A percentile compares a stretch with the other conserved stretches of the same genome.
phyloP scores from a whole-genome alignment of 148 eudicot genomes.

The Diospyros lotus region DNA sequence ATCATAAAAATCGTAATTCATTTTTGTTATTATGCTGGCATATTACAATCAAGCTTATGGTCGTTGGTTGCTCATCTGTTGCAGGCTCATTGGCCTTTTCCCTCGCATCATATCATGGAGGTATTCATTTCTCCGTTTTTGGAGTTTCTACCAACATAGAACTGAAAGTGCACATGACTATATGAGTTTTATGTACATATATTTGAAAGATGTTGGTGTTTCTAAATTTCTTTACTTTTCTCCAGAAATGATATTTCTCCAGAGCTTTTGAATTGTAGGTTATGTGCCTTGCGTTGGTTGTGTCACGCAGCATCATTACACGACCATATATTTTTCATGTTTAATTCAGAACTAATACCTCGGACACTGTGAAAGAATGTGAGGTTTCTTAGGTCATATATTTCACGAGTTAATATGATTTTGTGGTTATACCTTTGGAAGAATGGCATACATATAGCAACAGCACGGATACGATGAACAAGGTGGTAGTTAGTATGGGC shows the following conservation, averaged over 20 bases:
- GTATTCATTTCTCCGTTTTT: constrained; percentile 28
- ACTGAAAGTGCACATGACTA: neutral
- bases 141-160: neutral
- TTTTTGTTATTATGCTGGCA: neutral
- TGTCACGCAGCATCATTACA: neutral
- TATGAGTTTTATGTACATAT: neutral
- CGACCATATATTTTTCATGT: neutral
- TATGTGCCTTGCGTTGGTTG: neutral
- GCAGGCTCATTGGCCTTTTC: constrained; percentile 99
- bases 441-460: neutral
- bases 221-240: neutral
- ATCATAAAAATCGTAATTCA: neutral
- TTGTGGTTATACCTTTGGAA: neutral
- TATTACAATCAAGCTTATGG: neutral
- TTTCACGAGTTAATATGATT: neutral
- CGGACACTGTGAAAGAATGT: neutral
- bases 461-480: neutral
- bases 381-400: neutral
- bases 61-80: constrained; percentile 16
- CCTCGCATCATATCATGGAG: constrained; percentile 80
- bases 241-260: neutral
- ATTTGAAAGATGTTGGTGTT: neutral
- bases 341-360: neutral
- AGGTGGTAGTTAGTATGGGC: neutral
- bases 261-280: neutral